These are phyloP conservation scores for Thermochaetoides thermophila DNA, from an alignment of 495 filamentous ascomycete genomes.

Conservation along the genomic window DNA sequence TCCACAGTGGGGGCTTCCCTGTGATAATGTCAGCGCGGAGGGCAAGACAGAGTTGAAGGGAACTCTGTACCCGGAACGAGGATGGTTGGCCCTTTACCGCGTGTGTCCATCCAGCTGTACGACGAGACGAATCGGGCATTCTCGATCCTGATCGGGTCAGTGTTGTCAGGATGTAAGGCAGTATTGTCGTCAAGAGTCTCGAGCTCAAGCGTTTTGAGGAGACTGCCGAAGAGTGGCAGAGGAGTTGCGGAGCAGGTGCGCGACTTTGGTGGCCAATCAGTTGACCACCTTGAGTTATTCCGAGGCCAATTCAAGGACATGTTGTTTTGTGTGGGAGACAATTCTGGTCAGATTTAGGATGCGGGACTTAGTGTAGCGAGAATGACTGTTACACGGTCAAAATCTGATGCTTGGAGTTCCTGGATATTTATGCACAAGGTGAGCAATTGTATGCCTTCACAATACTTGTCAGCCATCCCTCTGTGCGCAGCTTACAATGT, in stretches of 20 bases:
- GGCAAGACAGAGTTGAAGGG: not conserved
- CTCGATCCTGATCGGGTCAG: not conserved
- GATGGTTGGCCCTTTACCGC: constrained; percentile 1
- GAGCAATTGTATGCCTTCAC: too few relatives aligned
- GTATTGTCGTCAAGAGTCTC: constrained; percentile 2
- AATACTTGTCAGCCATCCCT: too few relatives aligned
- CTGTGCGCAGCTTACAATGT: too few relatives aligned
- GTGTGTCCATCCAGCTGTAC: constrained; percentile 13
- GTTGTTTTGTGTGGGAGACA: not conserved
- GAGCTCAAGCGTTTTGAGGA: constrained; percentile 12
- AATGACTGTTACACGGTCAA: too few relatives aligned
- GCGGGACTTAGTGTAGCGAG: too few relatives aligned
- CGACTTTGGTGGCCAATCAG: not conserved
- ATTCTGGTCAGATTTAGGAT: too few relatives aligned
- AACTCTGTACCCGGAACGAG: constrained; percentile 11
- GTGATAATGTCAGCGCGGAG: not conserved
- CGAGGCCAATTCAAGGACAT: not conserved
- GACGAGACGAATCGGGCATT: constrained; percentile 5
- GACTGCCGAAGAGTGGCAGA: constrained; percentile 8
- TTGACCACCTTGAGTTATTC: not conserved
- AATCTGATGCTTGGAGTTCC: too few relatives aligned
- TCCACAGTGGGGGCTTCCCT: constrained; percentile 48
- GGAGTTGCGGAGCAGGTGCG: constrained; percentile 1
- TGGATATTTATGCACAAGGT: too few relatives aligned
- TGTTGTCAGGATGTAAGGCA: not conserved